Evolutionary conservation across 331 rosid species (phyloP), one percentile per base, ranked within the genome.

Genomic region (Quercus tomentella): DNA sequence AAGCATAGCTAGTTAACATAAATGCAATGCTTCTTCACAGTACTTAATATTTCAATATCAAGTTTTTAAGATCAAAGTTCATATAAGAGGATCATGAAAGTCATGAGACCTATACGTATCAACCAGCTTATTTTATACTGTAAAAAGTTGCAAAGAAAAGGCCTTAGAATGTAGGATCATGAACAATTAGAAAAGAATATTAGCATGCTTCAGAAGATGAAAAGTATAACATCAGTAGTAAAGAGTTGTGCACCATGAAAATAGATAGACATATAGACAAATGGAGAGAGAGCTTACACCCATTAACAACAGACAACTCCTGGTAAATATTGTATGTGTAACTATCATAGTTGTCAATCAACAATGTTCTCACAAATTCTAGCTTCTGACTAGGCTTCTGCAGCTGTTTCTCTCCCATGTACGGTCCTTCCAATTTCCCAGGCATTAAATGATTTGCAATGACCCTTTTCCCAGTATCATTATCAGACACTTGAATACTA

Each of bases 331-430:
- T 96, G 86, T 96, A 96, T 2, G 99, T 96, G 88, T 96, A 96
- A 76, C 99, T 96, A 72, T 96, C 99, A 80, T 96, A 93, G 87
- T 96, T 96, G 86, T 96, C 99, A 78, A 96, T 91, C 97, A 95
- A 82, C 86, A 95, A 85, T 26, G 99, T 96, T 86, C 94, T 90
- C 81, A 93, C 92, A 70, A 74, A 86, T 69, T 86, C 91, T 35
- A 81, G 79, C 86, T 90, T 93, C 60, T 77, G 89, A 51, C 62
- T 25, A 60, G 84, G 86, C 70, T 78, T 66, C 56, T 80, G 58
- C 1, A 79, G 49, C 72, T 52, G 83, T 65, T 80, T 83, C 85
- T 88, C 85, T 57, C 82, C 86, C 62, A 25, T 56, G 54, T 45
- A 80, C 1, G 98, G 87, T 79, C 82, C 96, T 70, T 95, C 88